These are phyloP conservation scores for Globisporangium spinosum DNA, from an alignment of 352 stramenopile species.

Conservation along the genomic window DNA sequence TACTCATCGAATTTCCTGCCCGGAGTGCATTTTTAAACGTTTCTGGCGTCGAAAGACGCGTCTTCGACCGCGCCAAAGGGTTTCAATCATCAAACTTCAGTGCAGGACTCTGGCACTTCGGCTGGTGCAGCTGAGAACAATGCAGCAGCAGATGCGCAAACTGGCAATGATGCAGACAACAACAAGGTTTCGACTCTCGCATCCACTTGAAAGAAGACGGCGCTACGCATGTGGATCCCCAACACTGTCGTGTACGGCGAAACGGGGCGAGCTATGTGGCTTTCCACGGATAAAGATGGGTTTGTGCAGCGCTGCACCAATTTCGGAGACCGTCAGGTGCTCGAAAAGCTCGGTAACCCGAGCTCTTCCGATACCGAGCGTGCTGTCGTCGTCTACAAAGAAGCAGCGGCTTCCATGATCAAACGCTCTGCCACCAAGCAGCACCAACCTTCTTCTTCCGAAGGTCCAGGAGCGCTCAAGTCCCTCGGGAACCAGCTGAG, in stretches of 20 bases:
- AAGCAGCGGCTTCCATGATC: constrained; percentile 34
- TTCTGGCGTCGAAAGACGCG: constrained; percentile 54
- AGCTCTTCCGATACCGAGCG: constrained; percentile 33
- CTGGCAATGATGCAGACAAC: neutral
- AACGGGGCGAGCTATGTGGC: constrained; percentile 59
- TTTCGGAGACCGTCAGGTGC: constrained; percentile 68
- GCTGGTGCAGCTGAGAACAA: neutral
- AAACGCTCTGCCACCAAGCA: constrained; percentile 11
- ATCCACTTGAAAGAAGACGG: constrained; percentile 15
- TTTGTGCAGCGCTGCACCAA: constrained; percentile 58
- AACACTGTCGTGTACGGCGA: constrained; percentile 83
- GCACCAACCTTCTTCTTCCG: neutral
- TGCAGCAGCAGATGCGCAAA: neutral
- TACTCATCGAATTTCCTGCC: constrained; percentile 71
- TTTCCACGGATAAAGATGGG: constrained; percentile 69
- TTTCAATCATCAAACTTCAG: neutral
- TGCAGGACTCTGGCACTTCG: neutral
- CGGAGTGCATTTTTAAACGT: constrained; percentile 77
- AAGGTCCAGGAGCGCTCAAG: constrained; percentile 9
- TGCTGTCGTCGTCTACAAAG: constrained; percentile 63
- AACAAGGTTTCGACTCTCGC: neutral
- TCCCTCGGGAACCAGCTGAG: constrained; percentile 64
- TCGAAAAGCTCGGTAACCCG: constrained; percentile 56
- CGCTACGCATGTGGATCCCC: constrained; percentile 66
- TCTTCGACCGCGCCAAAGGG: neutral